These are phyloP conservation scores for Choanephora cucurbitarum DNA, from an alignment of 371 early-diverging fungal species.

Conservation along the genomic window DNA sequence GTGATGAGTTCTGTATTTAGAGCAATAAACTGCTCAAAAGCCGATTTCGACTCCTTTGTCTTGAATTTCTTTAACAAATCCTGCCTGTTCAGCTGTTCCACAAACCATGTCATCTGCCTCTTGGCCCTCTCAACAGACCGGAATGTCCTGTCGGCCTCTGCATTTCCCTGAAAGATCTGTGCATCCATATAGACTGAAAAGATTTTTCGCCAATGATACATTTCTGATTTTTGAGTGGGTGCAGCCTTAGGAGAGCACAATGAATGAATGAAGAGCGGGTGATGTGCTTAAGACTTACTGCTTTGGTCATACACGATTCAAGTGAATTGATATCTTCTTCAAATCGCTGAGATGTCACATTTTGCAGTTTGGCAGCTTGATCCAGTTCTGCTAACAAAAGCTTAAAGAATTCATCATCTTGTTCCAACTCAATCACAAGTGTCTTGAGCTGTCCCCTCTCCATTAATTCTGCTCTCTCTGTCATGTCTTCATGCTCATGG, in stretches of 20 bases:
- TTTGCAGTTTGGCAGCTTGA: conserved; percentile 45
- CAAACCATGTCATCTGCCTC: conserved; percentile 56
- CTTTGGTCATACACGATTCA: background rate
- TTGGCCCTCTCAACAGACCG: conserved; percentile 50
- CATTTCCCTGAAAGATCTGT: conserved; percentile 58
- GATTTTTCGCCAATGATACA: conserved; percentile 70
- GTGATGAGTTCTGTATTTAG: conserved; percentile 64
- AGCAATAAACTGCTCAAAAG: conserved; percentile 49
- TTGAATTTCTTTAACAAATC: conserved; percentile 28
- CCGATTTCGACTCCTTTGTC: conserved; percentile 32
- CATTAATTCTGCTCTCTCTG: background rate
- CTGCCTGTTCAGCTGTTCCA: conserved; percentile 41
- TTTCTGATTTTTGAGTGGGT: conserved; percentile 34
- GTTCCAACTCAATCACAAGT: conserved; percentile 53
- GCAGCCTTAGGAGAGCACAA: conserved; percentile 31
- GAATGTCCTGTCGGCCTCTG: conserved; percentile 29
- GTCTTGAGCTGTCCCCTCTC: conserved; percentile 25
- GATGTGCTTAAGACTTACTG: background rate
- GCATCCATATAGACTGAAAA: conserved; percentile 65
- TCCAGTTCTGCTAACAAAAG: conserved; percentile 51
- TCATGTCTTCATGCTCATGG: conserved; percentile 3
- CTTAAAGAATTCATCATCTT: conserved; percentile 62
- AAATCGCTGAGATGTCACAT: conserved; percentile 32
- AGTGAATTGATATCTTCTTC: background rate
- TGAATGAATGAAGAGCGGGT: background rate